Conservation (phyloP, 2,329 filamentous ascomycete genomes). For the Didymella arachidicola region DNA sequence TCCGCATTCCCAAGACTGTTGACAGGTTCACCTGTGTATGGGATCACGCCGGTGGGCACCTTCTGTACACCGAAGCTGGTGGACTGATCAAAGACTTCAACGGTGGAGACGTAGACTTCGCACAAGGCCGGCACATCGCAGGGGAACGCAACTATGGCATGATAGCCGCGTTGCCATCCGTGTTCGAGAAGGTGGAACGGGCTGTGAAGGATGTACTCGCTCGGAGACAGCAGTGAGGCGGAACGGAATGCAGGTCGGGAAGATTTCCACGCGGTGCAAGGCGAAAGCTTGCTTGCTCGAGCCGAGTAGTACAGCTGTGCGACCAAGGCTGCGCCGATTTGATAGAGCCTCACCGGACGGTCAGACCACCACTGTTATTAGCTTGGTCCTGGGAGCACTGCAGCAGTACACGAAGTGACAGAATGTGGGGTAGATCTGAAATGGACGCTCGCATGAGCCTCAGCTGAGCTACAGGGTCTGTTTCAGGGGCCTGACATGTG, state of each 20-base stretch:
- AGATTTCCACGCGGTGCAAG: slow-evolving; percentile 26
- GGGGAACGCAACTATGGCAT: slow-evolving; percentile 48
- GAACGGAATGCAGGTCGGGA: slow-evolving; percentile 17
- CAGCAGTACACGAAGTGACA: slow-evolving; percentile 15
- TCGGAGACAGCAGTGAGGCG: slow-evolving; percentile 25
- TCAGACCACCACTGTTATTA: slow-evolving; percentile 22
- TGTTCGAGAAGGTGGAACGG: slow-evolving; percentile 38
- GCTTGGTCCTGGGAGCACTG: neutral
- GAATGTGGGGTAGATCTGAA: slow-evolving; percentile 37
- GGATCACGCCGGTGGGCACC: slow-evolving; percentile 64
- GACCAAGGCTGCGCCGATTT: slow-evolving; percentile 8
- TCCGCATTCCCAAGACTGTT: slow-evolving; percentile 57
- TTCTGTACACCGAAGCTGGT: slow-evolving; percentile 61
- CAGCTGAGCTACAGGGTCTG: slow-evolving; percentile 25
- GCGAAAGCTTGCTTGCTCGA: slow-evolving; percentile 24
- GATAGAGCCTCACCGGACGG: slow-evolving; percentile 33
- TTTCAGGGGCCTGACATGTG: slow-evolving; percentile 10
- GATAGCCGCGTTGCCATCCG: slow-evolving; percentile 41
- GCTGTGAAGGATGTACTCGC: slow-evolving; percentile 38
- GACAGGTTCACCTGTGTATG: slow-evolving; percentile 60
- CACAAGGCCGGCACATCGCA: slow-evolving; percentile 42
- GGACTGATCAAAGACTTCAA: slow-evolving; percentile 60
- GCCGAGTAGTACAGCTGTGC: slow-evolving; percentile 12
- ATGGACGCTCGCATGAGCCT: slow-evolving; percentile 28
- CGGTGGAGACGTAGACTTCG: slow-evolving; percentile 59